phyloP scores from a whole-genome alignment of 2,329 filamentous ascomycete genomes.

The Aspergillus neotritici region DNA sequence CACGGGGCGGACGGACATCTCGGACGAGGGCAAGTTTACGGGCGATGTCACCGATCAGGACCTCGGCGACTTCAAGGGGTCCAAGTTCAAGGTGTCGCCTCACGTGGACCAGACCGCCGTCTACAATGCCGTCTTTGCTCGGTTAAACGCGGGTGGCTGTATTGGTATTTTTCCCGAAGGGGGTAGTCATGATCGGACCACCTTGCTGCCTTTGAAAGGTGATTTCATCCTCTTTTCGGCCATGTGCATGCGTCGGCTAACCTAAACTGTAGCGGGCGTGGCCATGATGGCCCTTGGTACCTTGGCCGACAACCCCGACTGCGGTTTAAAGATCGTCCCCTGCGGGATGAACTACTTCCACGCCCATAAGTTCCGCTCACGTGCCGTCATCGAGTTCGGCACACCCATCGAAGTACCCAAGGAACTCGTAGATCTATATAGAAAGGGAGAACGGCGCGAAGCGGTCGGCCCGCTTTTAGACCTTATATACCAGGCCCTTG shows the following conservation, averaged over 20 bases:
- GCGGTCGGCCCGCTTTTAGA: slow-evolving; percentile 82
- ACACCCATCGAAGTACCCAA: slow-evolving; percentile 76
- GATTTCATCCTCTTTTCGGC: slow-evolving; percentile 9
- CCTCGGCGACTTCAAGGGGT: slow-evolving; percentile 61
- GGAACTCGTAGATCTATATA: slow-evolving; percentile 80
- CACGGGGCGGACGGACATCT: slow-evolving; percentile 70
- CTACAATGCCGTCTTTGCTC: slow-evolving; percentile 85
- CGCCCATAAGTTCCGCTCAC: slow-evolving; percentile 93
- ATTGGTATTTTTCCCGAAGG: slow-evolving; percentile 97
- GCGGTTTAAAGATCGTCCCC: slow-evolving; percentile 87
- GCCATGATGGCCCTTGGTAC: slow-evolving; percentile 96
- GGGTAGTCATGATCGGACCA: slow-evolving; percentile 89
- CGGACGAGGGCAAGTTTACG: slow-evolving; percentile 59
- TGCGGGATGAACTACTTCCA: slow-evolving; percentile 99
- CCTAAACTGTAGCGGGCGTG: slow-evolving; percentile 62
- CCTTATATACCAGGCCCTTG: slow-evolving; percentile 76
- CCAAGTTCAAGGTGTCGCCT: slow-evolving; percentile 79
- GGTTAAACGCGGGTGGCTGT: slow-evolving; percentile 75
- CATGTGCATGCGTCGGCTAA: slow-evolving; percentile 7
- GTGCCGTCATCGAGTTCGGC: slow-evolving; percentile 93
- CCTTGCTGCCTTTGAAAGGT: slow-evolving; percentile 81
- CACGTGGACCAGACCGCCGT: slow-evolving; percentile 92
- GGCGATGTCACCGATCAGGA: slow-evolving; percentile 51
- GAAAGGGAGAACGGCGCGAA: slow-evolving; percentile 73
- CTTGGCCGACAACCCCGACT: slow-evolving; percentile 76